Percentiles rank a stretch among this genome's conserved stretches.
Evolutionary conservation across 352 stramenopile genomes (phyloP).

Genomic region (Sclerospora graminicola): DNA sequence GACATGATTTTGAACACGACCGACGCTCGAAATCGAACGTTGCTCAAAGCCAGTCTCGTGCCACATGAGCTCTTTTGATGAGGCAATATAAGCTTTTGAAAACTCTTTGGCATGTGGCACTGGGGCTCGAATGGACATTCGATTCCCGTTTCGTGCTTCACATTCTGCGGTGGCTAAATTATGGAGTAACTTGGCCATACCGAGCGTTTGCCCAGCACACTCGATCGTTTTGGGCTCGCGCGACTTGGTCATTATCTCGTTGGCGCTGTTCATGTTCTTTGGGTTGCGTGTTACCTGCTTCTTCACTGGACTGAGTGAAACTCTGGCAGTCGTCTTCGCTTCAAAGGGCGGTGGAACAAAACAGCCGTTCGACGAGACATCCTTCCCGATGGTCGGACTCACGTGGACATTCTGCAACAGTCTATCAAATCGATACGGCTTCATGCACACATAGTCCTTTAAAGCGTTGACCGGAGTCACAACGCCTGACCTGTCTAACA

Average conservation of each 20-base stretch:
- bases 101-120: slow-evolving; percentile 42
- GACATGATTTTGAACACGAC: not conserved
- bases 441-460: slow-evolving; percentile 41
- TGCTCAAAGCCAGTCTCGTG: slow-evolving; percentile 41
- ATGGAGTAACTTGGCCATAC: slow-evolving; percentile 70
- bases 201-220: slow-evolving; percentile 56
- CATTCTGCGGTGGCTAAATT: slow-evolving; percentile 57
- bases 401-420: slow-evolving; percentile 36
- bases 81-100: slow-evolving; percentile 53
- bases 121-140: slow-evolving; percentile 43
- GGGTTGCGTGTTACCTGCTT: no score
- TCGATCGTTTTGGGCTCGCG: slow-evolving; percentile 32
- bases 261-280: no score
- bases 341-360: slow-evolving; percentile 11
- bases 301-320: no score
- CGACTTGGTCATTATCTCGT: no score
- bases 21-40: slow-evolving; percentile 2
- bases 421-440: slow-evolving; percentile 36
- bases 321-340: slow-evolving; percentile 8
- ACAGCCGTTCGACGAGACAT: slow-evolving; percentile 13
- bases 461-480: slow-evolving; percentile 36
- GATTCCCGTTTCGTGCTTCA: slow-evolving; percentile 49
- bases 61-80: slow-evolving; percentile 31
- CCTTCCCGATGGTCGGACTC: slow-evolving; percentile 3
- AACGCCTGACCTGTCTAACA: slow-evolving; percentile 11